These are phyloP conservation scores for Nigrospora oryzae DNA, from an alignment of 2,329 filamentous ascomycete genomes.

Conservation along the genomic window DNA sequence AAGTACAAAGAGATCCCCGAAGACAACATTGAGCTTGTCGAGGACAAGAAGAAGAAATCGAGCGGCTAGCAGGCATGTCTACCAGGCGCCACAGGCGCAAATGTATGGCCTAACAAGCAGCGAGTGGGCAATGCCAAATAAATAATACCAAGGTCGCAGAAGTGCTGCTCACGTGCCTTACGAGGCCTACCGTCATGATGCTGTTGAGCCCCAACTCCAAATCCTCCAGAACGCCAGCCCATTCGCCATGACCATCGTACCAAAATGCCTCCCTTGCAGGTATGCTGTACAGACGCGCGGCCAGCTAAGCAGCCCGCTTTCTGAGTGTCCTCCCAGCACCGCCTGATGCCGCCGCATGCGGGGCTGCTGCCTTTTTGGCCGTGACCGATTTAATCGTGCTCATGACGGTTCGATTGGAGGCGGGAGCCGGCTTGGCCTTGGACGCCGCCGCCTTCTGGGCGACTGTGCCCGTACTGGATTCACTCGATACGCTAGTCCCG, in stretches of 20 bases:
- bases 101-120: not conserved
- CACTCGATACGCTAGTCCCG: slow-evolving; percentile 53
- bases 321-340: slow-evolving; percentile 38
- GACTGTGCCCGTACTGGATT: slow-evolving; percentile 56
- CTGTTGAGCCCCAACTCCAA: not conserved
- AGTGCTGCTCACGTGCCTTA: not conserved
- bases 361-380: slow-evolving; percentile 39
- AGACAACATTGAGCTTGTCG: slow-evolving; percentile 89
- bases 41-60: slow-evolving; percentile 83
- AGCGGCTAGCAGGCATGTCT: slow-evolving; percentile 9
- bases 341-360: slow-evolving; percentile 28
- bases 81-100: slow-evolving; percentile 3
- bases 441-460: slow-evolving; percentile 43
- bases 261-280: slow-evolving; percentile 2
- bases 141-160: not conserved
- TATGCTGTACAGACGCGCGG: too few relatives aligned
- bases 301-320: slow-evolving; percentile 32
- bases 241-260: not conserved
- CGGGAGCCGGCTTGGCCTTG: slow-evolving; percentile 24
- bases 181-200: slow-evolving; percentile 4
- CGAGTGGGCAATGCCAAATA: not conserved
- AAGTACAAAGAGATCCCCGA: slow-evolving; percentile 86
- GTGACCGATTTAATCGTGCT: slow-evolving; percentile 40
- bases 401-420: slow-evolving; percentile 44
- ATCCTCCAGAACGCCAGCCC: slow-evolving; percentile 10